phyloP scores from a whole-genome alignment of 2,329 filamentous ascomycete genomes.

The Zymoseptoria pseudotritici region DNA sequence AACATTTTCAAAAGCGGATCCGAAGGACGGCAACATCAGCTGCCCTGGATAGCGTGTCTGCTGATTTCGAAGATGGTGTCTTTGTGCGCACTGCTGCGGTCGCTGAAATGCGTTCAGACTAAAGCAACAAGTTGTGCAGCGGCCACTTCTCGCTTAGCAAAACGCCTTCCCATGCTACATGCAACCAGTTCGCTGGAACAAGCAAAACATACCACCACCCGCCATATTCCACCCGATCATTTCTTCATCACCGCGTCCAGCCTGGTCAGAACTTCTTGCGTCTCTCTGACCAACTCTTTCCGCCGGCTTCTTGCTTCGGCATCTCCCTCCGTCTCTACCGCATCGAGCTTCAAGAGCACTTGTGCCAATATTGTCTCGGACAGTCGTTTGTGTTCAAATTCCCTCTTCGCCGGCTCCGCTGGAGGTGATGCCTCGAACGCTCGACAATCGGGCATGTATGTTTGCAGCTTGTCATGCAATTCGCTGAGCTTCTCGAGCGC shows the following conservation, averaged over 20 bases:
- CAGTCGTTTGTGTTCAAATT: conserved; percentile 67
- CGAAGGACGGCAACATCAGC: background rate
- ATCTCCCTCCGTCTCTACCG: conserved; percentile 65
- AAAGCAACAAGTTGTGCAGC: background rate
- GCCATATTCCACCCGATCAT: background rate
- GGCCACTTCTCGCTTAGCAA: background rate
- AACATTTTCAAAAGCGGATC: background rate
- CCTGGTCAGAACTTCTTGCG: conserved; percentile 58
- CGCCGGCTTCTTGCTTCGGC: conserved; percentile 55
- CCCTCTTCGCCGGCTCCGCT: conserved; percentile 56
- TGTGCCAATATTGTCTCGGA: conserved; percentile 71
- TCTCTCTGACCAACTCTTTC: conserved; percentile 66
- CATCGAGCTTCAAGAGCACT: conserved; percentile 68
- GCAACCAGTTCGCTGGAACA: background rate
- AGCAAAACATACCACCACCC: background rate
- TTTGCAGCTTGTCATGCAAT: conserved; percentile 58
- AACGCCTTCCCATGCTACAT: background rate
- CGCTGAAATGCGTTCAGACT: background rate
- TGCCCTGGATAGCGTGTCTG: background rate
- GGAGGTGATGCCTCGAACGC: conserved; percentile 58
- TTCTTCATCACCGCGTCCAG: conserved; percentile 47
- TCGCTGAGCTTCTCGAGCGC: conserved; percentile 58
- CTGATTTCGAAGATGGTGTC: background rate
- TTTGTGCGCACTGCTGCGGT: background rate
- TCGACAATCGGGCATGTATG: conserved; percentile 57